Evolutionary conservation across 345 rosid genomes (phyloP).

Genomic region (Reutealis trisperma): DNA sequence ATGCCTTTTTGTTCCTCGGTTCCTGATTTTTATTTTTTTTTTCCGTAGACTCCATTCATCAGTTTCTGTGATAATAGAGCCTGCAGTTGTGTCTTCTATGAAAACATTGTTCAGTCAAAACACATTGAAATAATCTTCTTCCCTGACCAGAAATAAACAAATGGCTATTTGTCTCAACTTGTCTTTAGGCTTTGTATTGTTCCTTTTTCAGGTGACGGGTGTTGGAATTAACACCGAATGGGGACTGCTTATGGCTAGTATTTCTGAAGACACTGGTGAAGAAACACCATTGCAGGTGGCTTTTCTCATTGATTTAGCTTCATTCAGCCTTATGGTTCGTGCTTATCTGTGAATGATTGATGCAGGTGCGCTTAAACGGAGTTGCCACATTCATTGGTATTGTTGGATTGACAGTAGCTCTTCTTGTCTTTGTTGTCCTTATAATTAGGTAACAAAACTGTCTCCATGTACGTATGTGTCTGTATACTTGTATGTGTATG

Average conservation of each 20-base stretch:
- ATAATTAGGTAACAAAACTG: constrained; percentile 54
- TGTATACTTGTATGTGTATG: too few species aligned
- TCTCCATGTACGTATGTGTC: not conserved
- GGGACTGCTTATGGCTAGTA: constrained; percentile 43
- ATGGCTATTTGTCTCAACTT: not conserved
- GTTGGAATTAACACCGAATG: constrained; percentile 41
- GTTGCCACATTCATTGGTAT: constrained; percentile 96
- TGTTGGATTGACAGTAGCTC: constrained; percentile 91
- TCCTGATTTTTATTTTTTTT: not conserved
- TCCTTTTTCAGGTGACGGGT: constrained; percentile 26
- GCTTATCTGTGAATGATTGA: constrained; percentile 8
- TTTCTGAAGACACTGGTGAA: constrained; percentile 43
- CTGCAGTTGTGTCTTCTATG: not conserved
- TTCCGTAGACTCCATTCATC: not conserved
- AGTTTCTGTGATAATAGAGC: not conserved
- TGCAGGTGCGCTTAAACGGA: constrained; percentile 93
- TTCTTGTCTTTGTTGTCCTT: constrained; percentile 73
- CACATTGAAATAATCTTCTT: not conserved
- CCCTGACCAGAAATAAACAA: too few species aligned
- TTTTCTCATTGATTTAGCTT: constrained; percentile 16
- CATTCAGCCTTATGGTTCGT: constrained; percentile 6
- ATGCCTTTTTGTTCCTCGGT: not conserved
- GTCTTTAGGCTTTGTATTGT: not conserved
- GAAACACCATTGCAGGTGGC: constrained; percentile 41
- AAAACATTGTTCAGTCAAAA: not conserved